Conservation (phyloP, 2,329 filamentous ascomycete genomes). For the Pleoardoris graminearum region DNA sequence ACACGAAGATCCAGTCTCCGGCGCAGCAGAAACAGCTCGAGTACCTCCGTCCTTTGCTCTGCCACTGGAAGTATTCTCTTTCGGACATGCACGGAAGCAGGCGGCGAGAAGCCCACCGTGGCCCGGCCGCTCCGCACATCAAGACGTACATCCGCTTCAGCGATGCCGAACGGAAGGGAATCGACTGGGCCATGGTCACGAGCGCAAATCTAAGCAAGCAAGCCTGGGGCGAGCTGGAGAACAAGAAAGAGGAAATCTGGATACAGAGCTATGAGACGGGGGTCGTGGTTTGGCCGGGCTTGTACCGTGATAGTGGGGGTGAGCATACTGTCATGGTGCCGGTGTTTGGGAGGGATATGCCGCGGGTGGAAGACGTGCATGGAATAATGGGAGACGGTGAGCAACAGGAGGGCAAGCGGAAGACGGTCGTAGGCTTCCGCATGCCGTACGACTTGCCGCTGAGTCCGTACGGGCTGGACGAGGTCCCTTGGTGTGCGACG, state of each 20-base stretch:
- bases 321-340: constrained; percentile 65
- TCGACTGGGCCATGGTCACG: constrained; percentile 85
- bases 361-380: constrained; percentile 27
- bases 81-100: too few relatives aligned
- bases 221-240: constrained; percentile 75
- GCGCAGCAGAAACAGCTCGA: constrained; percentile 74
- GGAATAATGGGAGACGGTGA: constrained; percentile 2
- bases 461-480: constrained; percentile 62
- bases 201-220: constrained; percentile 92
- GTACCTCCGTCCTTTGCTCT: constrained; percentile 71
- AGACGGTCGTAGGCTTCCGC: constrained; percentile 65
- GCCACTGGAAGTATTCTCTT: constrained; percentile 75
- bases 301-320: constrained; percentile 46
- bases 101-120: constrained; percentile 32
- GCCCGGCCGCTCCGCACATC: constrained; percentile 78
- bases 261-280: constrained; percentile 84
- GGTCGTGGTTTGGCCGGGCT: constrained; percentile 76
- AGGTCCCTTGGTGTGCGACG: constrained; percentile 78
- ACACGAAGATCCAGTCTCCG: constrained; percentile 72
- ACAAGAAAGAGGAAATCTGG: constrained; percentile 62
- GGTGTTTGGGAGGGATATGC: constrained; percentile 66
- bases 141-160: constrained; percentile 80
- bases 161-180: constrained; percentile 47
- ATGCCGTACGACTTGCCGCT: constrained; percentile 85
- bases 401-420: constrained; percentile 17